These are phyloP conservation scores for Plantago lanceolata DNA, from an alignment of 305 asterid species.

Conservation along the genomic window DNA sequence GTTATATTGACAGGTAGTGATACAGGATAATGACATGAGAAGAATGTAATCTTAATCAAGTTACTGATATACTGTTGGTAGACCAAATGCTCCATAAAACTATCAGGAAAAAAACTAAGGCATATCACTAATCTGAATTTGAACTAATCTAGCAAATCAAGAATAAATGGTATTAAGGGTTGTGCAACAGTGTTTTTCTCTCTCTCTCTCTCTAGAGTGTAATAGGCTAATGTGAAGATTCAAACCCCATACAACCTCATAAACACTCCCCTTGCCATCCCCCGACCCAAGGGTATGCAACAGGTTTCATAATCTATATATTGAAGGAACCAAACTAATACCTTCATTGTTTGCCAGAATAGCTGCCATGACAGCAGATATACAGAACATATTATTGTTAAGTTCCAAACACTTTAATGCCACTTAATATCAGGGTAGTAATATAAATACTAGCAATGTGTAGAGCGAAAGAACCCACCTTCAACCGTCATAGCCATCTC, in stretches of 20 bases:
- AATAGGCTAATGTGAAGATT: background rate
- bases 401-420: conserved; percentile 7
- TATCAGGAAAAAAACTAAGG: background rate
- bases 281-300: background rate
- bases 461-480: conserved; percentile 40
- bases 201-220: background rate
- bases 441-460: conserved; percentile 3
- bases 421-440: background rate
- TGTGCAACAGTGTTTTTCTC: no score
- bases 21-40: background rate
- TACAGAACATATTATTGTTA: background rate
- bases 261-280: no score
- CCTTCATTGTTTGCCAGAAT: background rate
- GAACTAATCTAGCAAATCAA: background rate
- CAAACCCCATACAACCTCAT: no score
- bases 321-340: background rate
- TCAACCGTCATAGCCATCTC: conserved; percentile 80
- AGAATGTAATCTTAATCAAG: background rate
- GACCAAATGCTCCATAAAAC: background rate
- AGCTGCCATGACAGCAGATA: background rate
- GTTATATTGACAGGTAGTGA: background rate
- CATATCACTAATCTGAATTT: background rate
- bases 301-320: conserved; percentile 7
- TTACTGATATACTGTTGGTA: background rate
- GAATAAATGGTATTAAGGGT: no score